phyloP scores from a whole-genome alignment of 2,329 filamentous ascomycete genomes.

The Delphinella strobiligena region DNA sequence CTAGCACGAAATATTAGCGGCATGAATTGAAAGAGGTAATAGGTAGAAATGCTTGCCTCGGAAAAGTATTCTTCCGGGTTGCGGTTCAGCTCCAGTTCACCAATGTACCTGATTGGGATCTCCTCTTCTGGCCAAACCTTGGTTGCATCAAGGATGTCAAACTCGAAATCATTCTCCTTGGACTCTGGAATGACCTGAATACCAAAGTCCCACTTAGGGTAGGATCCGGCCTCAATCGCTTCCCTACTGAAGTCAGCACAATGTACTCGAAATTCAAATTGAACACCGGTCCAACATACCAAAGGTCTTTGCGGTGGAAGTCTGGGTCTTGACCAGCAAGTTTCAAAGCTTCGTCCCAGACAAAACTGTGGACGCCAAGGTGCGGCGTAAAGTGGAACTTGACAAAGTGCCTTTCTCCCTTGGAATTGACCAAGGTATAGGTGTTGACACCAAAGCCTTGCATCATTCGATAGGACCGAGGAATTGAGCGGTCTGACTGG shows the following conservation, averaged over 20 bases:
- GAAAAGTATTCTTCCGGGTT: slow-evolving; percentile 75
- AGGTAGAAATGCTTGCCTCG: too few relatives aligned
- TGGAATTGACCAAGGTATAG: slow-evolving; percentile 19
- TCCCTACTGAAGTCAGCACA: too few relatives aligned
- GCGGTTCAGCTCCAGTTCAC: slow-evolving; percentile 65
- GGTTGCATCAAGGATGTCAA: slow-evolving; percentile 74
- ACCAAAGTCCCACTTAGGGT: slow-evolving; percentile 47
- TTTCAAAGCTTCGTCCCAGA: slow-evolving; percentile 23
- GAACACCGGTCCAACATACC: too few relatives aligned
- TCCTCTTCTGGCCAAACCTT: slow-evolving; percentile 77
- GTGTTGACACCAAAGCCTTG: slow-evolving; percentile 40
- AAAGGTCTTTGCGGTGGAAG: slow-evolving; percentile 27
- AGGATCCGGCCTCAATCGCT: slow-evolving; percentile 35
- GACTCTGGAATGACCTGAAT: slow-evolving; percentile 66
- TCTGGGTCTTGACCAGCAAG: slow-evolving; percentile 26
- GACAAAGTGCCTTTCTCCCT: slow-evolving; percentile 38
- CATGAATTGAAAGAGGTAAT: too few relatives aligned
- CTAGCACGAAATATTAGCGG: too few relatives aligned
- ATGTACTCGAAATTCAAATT: too few relatives aligned
- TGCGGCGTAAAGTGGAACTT: slow-evolving; percentile 40
- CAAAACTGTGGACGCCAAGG: slow-evolving; percentile 34
- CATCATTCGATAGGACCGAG: slow-evolving; percentile 32
- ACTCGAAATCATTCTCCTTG: slow-evolving; percentile 66
- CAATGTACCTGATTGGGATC: slow-evolving; percentile 64
- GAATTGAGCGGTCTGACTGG: slow-evolving; percentile 39